A percentile compares a stretch with the other conserved stretches of the same genome.
Evolutionary conservation across 805 yeast genomes (phyloP).

Genomic region (Yarrowia bubula): DNA sequence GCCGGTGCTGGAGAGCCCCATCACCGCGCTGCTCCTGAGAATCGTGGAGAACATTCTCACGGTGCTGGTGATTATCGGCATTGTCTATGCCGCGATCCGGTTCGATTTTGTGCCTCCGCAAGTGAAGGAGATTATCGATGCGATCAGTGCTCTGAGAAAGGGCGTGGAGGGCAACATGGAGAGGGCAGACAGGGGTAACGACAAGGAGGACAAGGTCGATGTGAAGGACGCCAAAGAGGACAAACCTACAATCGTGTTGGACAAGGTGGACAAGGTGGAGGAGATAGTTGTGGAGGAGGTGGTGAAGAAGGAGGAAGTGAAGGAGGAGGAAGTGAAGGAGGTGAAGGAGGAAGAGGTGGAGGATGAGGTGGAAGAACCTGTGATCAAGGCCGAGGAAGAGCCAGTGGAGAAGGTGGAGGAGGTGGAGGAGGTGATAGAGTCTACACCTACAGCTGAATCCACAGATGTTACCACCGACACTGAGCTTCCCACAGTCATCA

Average conservation of each 20-base stretch:
- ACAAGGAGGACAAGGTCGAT: background rate
- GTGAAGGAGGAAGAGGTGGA: background rate
- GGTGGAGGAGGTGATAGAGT: background rate
- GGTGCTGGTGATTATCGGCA: conserved; percentile 37
- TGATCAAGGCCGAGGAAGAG: background rate
- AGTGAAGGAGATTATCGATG: conserved; percentile 32
- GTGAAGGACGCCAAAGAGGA: background rate
- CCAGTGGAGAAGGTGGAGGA: background rate
- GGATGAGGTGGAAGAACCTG: background rate
- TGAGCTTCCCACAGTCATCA: no score
- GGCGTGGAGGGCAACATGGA: background rate
- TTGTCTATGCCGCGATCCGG: conserved; percentile 35
- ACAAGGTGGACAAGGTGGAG: background rate
- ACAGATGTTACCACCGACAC: no score
- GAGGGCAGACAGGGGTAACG: background rate
- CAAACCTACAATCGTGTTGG: background rate
- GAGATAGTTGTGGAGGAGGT: background rate
- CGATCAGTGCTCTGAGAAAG: conserved; percentile 8
- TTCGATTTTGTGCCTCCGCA: conserved; percentile 34
- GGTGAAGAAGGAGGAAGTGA: background rate
- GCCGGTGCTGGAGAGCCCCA: background rate
- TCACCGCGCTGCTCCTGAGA: conserved; percentile 27
- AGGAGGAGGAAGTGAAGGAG: background rate
- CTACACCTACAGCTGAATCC: no score
- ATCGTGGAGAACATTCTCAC: conserved; percentile 45